These are phyloP conservation scores for Sphaerobolus stellatus DNA, from an alignment of 1,284 basidiomycete genomes.

Conservation along the genomic window DNA sequence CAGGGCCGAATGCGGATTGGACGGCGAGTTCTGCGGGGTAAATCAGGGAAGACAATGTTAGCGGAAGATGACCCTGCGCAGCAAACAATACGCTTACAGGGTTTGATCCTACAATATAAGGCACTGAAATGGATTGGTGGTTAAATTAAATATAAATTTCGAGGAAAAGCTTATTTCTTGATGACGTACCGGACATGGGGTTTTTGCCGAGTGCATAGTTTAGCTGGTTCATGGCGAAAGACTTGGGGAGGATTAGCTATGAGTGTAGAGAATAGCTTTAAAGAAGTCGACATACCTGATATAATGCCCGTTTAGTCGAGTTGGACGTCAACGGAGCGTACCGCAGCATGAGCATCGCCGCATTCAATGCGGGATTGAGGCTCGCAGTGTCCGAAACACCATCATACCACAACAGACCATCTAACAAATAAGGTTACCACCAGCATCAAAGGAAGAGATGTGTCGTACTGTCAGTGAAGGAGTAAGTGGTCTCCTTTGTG, in stretches of 20 bases:
- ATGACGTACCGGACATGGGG: conserved; percentile 68
- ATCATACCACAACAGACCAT: conserved; percentile 75
- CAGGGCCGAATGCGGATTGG: conserved; percentile 85
- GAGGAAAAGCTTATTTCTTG: not conserved
- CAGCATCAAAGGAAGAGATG: conserved; percentile 7
- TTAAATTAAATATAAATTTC: not conserved
- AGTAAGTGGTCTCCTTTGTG: conserved; percentile 40
- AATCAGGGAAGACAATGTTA: not conserved
- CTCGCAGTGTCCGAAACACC: conserved; percentile 79
- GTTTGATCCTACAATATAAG: conserved; percentile 82
- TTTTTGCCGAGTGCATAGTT: conserved; percentile 85
- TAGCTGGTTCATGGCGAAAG: conserved; percentile 73
- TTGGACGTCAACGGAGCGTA: conserved; percentile 75
- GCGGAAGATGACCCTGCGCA: not conserved
- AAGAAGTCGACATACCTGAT: conserved; percentile 47
- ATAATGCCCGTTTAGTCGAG: conserved; percentile 54
- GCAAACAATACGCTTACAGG: conserved; percentile 35
- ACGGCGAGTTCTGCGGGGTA: conserved; percentile 62
- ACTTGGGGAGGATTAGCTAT: too few relatives aligned
- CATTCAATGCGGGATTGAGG: conserved; percentile 84
- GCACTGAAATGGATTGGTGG: conserved; percentile 39
- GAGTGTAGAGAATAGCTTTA: conserved; percentile 2
- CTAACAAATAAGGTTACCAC: conserved; percentile 37
- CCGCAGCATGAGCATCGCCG: conserved; percentile 76
- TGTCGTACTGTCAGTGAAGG: too few relatives aligned